Evolutionary conservation across 805 yeast genomes (phyloP).

Genomic region (Blastobotrys muscicola): DNA sequence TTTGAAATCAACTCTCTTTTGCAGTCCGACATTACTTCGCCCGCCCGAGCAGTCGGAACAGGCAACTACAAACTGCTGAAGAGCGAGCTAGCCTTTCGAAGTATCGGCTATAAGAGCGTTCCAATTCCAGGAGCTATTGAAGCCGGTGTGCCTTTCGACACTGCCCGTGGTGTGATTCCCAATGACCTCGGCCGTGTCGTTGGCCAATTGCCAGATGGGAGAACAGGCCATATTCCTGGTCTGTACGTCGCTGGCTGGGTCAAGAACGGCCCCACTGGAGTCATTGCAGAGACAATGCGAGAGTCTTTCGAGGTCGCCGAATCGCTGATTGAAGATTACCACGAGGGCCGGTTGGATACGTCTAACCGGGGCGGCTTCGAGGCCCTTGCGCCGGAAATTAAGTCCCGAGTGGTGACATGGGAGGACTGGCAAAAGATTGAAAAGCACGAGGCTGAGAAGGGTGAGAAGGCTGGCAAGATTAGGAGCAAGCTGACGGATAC

Average conservation of each 20-base stretch:
- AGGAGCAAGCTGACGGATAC: constrained; percentile 47
- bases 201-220: not conserved
- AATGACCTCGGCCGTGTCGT: constrained; percentile 39
- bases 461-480: constrained; percentile 40
- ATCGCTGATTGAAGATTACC: constrained; percentile 46
- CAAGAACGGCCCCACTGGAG: constrained; percentile 77
- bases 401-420: constrained; percentile 43
- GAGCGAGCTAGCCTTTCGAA: constrained; percentile 62
- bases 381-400: constrained; percentile 20
- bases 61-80: constrained; percentile 25
- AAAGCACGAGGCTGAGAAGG: constrained; percentile 40
- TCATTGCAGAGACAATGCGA: constrained; percentile 83
- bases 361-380: constrained; percentile 26
- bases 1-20: constrained; percentile 41
- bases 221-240: constrained; percentile 30
- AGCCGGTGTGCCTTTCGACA: constrained; percentile 41
- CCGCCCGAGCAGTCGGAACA: constrained; percentile 31
- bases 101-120: constrained; percentile 74
- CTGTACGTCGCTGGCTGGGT: constrained; percentile 89
- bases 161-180: constrained; percentile 34
- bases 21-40: constrained; percentile 31
- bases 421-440: constrained; percentile 56
- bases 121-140: constrained; percentile 52
- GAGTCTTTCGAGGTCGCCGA: constrained; percentile 72
- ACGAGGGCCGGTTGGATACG: constrained; percentile 20